Conservation (phyloP, 2,329 filamentous ascomycete species). For the Drechslera avenae region DNA sequence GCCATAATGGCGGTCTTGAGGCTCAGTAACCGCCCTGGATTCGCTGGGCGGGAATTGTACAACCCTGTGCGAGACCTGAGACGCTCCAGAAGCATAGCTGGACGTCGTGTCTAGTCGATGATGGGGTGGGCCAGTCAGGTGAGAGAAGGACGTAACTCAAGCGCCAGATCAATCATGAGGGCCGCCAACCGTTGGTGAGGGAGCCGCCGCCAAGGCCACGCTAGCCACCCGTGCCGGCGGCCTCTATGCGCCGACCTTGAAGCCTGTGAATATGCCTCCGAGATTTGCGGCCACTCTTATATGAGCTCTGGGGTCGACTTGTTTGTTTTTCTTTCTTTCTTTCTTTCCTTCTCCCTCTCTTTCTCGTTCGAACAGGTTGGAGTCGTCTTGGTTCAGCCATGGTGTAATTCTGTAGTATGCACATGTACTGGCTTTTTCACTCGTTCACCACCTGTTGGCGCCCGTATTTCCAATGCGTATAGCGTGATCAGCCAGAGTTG, state of each 20-base stretch:
- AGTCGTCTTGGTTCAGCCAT: no score
- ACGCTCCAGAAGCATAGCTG: conserved; percentile 40
- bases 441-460: no score
- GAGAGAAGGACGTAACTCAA: conserved; percentile 23
- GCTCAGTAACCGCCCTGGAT: conserved; percentile 46
- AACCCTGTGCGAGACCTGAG: conserved; percentile 43
- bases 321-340: neutral
- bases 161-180: conserved; percentile 27
- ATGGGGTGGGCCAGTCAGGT: conserved; percentile 36
- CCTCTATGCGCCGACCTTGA: conserved; percentile 16
- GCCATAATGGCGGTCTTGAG: conserved; percentile 38
- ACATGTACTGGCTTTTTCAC: neutral
- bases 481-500: neutral
- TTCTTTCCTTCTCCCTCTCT: no score
- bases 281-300: neutral
- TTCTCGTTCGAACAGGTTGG: no score
- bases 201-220: conserved; percentile 11
- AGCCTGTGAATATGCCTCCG: neutral
- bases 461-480: neutral
- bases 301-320: neutral
- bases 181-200: conserved; percentile 30
- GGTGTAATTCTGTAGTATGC: neutral
- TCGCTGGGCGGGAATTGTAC: conserved; percentile 43
- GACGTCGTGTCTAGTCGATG: conserved; percentile 37
- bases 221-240: conserved; percentile 13